These are phyloP conservation scores for Sarocladiaceae sp. DNA, from an alignment of 2,329 filamentous ascomycete species.

Conservation along the genomic window DNA sequence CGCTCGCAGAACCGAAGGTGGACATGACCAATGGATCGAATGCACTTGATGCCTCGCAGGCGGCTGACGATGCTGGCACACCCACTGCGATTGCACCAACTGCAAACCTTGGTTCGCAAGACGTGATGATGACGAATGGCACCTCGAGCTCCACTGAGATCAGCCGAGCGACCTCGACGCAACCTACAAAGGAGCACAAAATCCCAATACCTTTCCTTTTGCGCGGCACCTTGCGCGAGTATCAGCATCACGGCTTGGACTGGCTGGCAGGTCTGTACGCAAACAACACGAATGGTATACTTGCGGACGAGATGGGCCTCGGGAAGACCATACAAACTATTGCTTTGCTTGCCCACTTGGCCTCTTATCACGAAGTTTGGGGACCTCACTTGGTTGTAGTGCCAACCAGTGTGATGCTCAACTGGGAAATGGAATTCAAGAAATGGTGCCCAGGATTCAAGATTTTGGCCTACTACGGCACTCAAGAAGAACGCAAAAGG, in stretches of 20 bases:
- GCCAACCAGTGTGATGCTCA: slow-evolving; percentile 95
- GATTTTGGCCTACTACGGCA: slow-evolving; percentile 94
- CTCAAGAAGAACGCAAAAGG: slow-evolving; percentile 81
- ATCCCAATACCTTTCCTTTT: slow-evolving; percentile 76
- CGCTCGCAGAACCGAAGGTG: too few relatives aligned
- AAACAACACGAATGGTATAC: slow-evolving; percentile 88
- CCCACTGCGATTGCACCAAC: too few relatives aligned
- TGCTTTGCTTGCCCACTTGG: slow-evolving; percentile 83
- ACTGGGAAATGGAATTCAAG: slow-evolving; percentile 99
- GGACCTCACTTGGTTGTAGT: slow-evolving; percentile 94
- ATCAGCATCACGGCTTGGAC: slow-evolving; percentile 94
- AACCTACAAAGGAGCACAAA: slow-evolving; percentile 37
- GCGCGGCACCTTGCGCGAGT: slow-evolving; percentile 84
- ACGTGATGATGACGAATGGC: not conserved
- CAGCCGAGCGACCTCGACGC: slow-evolving; percentile 29
- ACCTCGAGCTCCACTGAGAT: slow-evolving; percentile 10
- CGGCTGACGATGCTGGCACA: not conserved
- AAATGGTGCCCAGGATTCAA: slow-evolving; percentile 99
- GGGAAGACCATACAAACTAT: slow-evolving; percentile 99
- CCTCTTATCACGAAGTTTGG: slow-evolving; percentile 86
- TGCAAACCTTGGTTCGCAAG: too few relatives aligned
- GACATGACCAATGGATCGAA: too few relatives aligned
- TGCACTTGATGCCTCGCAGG: too few relatives aligned
- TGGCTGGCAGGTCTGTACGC: slow-evolving; percentile 93
- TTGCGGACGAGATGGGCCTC: slow-evolving; percentile 97